Percentiles rank a stretch among this genome's conserved stretches.
Conservation (phyloP, 2,329 filamentous ascomycete genomes). For the Huntiella bhutanensis region DNA sequence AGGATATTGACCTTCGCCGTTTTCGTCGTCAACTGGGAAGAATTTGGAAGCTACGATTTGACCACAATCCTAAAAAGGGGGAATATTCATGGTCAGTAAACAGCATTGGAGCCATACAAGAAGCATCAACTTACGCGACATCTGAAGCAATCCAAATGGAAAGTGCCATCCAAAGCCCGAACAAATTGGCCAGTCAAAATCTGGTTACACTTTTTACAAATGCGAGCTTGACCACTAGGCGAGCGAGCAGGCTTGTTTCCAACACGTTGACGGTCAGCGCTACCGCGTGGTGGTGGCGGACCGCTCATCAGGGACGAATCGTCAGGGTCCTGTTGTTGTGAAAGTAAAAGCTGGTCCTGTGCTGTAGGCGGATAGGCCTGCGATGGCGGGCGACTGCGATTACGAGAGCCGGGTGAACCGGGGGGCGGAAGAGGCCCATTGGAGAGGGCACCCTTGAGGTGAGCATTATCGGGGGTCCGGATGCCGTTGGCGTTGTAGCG, state of each 20-base stretch:
- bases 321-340: slow-evolving; percentile 4
- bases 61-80: slow-evolving; percentile 57
- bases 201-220: slow-evolving; percentile 76
- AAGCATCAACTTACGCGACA: slow-evolving; percentile 52
- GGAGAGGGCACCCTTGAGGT: slow-evolving; percentile 4
- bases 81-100: slow-evolving; percentile 5
- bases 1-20: slow-evolving; percentile 72
- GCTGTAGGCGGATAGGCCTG: not conserved
- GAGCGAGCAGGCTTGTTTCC: slow-evolving; percentile 27
- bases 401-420: slow-evolving; percentile 6
- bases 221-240: slow-evolving; percentile 40
- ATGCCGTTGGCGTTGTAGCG: slow-evolving; percentile 5
- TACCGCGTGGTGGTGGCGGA: slow-evolving; percentile 1
- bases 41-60: slow-evolving; percentile 97
- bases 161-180: slow-evolving; percentile 78
- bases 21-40: slow-evolving; percentile 86
- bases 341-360: slow-evolving; percentile 4
- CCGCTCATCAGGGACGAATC: not conserved
- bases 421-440: slow-evolving; percentile 1
- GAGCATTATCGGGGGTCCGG: slow-evolving; percentile 8
- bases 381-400: slow-evolving; percentile 8
- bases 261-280: slow-evolving; percentile 8
- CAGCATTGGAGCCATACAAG: not conserved
- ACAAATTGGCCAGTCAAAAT: slow-evolving; percentile 89
- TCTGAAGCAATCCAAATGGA: slow-evolving; percentile 94